Percentiles rank a stretch among this genome's conserved stretches.
phyloP scores from a whole-genome alignment of 192 early-diverging fungal species.

The Obelidium mucronatum region DNA sequence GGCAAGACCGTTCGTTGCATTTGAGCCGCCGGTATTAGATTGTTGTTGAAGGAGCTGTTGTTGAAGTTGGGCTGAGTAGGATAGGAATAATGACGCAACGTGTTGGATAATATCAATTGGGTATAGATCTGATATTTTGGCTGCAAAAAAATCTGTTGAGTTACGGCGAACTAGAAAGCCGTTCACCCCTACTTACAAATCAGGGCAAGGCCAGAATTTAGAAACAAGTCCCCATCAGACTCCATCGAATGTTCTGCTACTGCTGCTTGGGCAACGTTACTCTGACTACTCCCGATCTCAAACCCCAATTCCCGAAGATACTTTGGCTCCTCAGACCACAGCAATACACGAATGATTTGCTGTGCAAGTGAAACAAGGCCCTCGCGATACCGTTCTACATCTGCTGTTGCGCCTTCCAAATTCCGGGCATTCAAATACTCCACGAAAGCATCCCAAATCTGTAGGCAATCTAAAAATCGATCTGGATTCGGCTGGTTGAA shows the following conservation, averaged over 20 bases:
- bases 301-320: slow-evolving; percentile 4
- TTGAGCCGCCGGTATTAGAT: neutral
- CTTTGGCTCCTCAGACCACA: slow-evolving; percentile 7
- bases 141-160: slow-evolving; percentile 19
- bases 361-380: slow-evolving; percentile 3
- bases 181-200: too few species aligned
- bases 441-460: neutral
- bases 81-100: slow-evolving; percentile 2
- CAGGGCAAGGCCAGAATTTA: too few species aligned
- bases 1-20: neutral
- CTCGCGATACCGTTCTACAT: slow-evolving; percentile 1
- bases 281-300: too few species aligned
- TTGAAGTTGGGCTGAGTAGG: neutral
- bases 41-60: too few species aligned
- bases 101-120: slow-evolving; percentile 27
- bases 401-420: neutral
- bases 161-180: too few species aligned
- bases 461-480: neutral
- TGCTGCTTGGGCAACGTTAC: too few species aligned
- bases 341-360: slow-evolving; percentile 1
- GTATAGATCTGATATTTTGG: slow-evolving; percentile 38
- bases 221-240: too few species aligned
- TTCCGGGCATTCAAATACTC: neutral
- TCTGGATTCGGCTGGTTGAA: slow-evolving; percentile 2
- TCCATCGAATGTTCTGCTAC: too few species aligned